phyloP scores from a whole-genome alignment of 345 rosid species.

The Syzygium grande region DNA sequence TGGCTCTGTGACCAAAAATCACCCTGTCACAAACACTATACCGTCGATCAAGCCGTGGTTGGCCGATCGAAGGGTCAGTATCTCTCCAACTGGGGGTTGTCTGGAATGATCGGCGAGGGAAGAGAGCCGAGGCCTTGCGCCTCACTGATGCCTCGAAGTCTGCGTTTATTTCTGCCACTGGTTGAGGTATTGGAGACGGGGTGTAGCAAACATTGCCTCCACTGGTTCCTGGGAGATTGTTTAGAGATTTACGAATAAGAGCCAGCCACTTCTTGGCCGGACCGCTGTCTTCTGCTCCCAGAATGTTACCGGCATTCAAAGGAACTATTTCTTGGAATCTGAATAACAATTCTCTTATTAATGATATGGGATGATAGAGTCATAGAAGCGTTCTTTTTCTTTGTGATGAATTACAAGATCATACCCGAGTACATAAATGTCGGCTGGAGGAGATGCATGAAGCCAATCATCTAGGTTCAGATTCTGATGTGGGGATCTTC shows the following conservation, averaged over 20 bases:
- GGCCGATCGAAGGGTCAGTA: constrained; percentile 56
- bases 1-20: constrained; percentile 62
- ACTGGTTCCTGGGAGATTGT: constrained; percentile 82
- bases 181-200: constrained; percentile 88
- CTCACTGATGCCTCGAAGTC: constrained; percentile 94
- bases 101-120: constrained; percentile 89
- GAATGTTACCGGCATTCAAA: constrained; percentile 91
- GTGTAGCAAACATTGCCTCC: constrained; percentile 64
- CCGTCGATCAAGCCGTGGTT: constrained; percentile 69
- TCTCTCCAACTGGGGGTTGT: constrained; percentile 87
- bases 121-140: constrained; percentile 72
- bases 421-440: constrained; percentile 94
- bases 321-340: constrained; percentile 99
- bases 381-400: background rate
- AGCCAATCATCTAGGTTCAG: constrained; percentile 94
- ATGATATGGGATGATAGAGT: background rate
- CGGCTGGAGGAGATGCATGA: constrained; percentile 94
- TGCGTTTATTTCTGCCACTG: constrained; percentile 83
- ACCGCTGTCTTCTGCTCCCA: constrained; percentile 96
- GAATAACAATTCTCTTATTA: background rate
- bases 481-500: constrained; percentile 81
- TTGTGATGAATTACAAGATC: constrained; percentile 5
- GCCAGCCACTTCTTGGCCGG: constrained; percentile 96
- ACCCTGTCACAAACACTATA: constrained; percentile 94
- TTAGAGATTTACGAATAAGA: constrained; percentile 71